Evolutionary conservation across 768 basidiomycete genomes (phyloP).

Genomic region (Xanthoconium purpureum): DNA sequence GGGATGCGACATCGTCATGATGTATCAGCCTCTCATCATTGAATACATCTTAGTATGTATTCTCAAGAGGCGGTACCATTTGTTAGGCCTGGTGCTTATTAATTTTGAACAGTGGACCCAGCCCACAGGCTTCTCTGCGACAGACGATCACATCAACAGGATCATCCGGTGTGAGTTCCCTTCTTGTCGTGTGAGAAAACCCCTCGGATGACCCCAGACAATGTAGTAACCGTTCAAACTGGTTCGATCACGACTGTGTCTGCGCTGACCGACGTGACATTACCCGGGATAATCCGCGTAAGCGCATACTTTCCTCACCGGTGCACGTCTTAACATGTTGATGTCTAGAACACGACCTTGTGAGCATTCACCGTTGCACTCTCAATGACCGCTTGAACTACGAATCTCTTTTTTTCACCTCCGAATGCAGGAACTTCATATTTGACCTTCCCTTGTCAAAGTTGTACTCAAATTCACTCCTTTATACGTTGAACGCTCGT

Average conservation of each 20-base stretch:
- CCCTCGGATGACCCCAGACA: not conserved
- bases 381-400: too few species aligned
- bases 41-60: too few species aligned
- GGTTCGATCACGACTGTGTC: conserved; percentile 13
- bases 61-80: too few species aligned
- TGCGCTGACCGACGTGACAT: conserved; percentile 16
- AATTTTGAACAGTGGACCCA: conserved; percentile 31
- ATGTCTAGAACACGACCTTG: conserved; percentile 3
- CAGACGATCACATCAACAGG: conserved; percentile 37
- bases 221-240: conserved; percentile 29
- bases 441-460: conserved; percentile 28
- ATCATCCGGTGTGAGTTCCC: conserved; percentile 38
- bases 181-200: not conserved
- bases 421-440: conserved; percentile 12
- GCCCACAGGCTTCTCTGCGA: conserved; percentile 41
- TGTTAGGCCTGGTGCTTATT: not conserved
- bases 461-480: conserved; percentile 24
- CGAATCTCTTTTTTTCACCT: not conserved
- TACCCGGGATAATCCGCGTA: conserved; percentile 18
- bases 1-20: conserved; percentile 41
- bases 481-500: conserved; percentile 23
- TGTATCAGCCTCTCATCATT: conserved; percentile 46
- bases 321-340: not conserved
- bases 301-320: not conserved
- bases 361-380: not conserved